Base-by-base conservation (phyloP, 352 stramenopile genomes). In the Pythium volutum region DNA sequence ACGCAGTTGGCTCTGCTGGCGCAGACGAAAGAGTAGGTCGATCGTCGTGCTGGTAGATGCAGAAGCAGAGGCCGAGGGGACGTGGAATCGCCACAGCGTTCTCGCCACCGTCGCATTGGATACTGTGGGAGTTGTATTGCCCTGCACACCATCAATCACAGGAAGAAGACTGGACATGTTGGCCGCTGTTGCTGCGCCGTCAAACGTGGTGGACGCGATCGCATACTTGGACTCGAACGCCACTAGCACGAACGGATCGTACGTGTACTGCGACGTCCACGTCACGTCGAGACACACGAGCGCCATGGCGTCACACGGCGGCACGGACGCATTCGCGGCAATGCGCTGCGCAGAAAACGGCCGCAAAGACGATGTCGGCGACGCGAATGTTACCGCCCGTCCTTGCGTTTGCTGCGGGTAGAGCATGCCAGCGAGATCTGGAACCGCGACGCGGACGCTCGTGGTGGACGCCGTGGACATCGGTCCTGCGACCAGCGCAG, bases 11-110 rank as follows among this genome's bases (percentile, higher is more conserved):
- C 71, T 79, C 41, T 59, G 65, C 45, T 79, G 71, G 11, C 69
- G 65, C 39, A 79, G 47, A 4, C 62, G 68, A 16, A 79, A 64
- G 11, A 79, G 29, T 38, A 79, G 0, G 20, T 76, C 69, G 27
- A 79, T 57, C 10, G 49, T 49, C 12, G 5, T 14, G 31, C 33
- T 56, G 47, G 10, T 25, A 4, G 41, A 6, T 4, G 18, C 20
- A 1, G n/a, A 20, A n/a, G 41, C 23, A 0, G 15, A 22, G 27
- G n/a, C 47, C 14, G 25, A 10, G 38, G 4, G 33, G 11, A 47
- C 41, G 49, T 51, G 14, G 67, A 77, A 80, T 33, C 58, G 59
- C 73, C 73, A 80, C 11, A 67, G 39, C 3, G 67, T 75, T 8
- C 15, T 29, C 15, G 2, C 16, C 11, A 2, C 4, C n/a, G 45